phyloP scores from a whole-genome alignment of 805 yeast species.

The Candida qinlingensis region DNA sequence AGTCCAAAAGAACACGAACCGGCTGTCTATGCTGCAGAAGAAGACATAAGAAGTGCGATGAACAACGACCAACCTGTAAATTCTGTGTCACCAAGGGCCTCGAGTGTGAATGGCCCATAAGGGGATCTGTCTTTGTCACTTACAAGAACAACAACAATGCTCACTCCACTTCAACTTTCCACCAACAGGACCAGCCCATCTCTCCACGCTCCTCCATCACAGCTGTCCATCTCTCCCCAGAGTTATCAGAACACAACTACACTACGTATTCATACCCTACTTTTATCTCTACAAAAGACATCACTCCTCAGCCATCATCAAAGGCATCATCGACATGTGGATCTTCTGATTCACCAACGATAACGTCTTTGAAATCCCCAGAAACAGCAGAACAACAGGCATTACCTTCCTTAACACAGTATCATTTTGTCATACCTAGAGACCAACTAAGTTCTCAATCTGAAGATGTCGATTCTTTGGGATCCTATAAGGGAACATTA shows the following conservation, averaged over 20 bases:
- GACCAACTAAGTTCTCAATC: not conserved
- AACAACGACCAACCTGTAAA: constrained; percentile 35
- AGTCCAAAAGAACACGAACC: constrained; percentile 35
- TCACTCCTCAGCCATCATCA: no score
- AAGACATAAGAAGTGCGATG: constrained; percentile 61
- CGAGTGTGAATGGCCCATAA: constrained; percentile 21
- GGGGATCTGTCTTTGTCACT: constrained; percentile 16
- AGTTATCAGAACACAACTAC: no score
- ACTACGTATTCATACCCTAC: no score
- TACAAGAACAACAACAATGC: constrained; percentile 3
- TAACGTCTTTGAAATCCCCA: no score
- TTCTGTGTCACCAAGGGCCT: constrained; percentile 36
- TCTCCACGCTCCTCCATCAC: not conserved
- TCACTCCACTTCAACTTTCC: not conserved
- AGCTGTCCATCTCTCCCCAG: not conserved
- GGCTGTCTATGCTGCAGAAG: constrained; percentile 58
- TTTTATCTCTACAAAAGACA: no score
- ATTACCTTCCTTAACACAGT: constrained; percentile 7
- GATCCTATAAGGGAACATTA: no score
- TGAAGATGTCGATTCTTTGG: no score
- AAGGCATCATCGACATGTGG: no score
- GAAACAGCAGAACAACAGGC: no score
- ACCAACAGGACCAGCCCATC: not conserved
- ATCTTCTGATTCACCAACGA: no score
- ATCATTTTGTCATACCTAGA: constrained; percentile 12